These are phyloP conservation scores for Fragaria nilgerrensis DNA, from an alignment of 306 rosid species.

Conservation along the genomic window DNA sequence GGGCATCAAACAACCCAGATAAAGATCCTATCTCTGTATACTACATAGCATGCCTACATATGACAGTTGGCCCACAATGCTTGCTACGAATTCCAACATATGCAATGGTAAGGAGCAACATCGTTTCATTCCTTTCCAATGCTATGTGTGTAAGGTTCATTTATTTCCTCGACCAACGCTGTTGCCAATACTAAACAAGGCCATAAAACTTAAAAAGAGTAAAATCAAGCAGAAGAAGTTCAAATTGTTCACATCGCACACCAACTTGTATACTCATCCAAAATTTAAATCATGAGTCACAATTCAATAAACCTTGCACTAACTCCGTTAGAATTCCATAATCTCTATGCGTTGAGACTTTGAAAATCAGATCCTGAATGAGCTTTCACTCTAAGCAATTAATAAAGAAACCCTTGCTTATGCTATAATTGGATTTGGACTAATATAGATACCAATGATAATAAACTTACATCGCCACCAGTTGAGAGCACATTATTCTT, in stretches of 20 bases:
- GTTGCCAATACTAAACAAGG: background rate
- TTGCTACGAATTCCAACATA: background rate
- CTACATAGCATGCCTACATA: background rate
- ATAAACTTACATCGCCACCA: background rate
- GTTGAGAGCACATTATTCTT: background rate
- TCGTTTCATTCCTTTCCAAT: background rate
- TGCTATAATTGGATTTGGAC: background rate
- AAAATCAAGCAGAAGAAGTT: background rate
- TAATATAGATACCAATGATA: background rate
- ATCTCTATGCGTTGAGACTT: background rate
- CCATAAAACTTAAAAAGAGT: background rate
- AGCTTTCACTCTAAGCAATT: background rate
- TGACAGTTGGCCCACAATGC: background rate
- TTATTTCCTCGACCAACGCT: background rate
- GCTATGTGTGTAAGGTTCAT: background rate
- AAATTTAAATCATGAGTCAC: slow-evolving; percentile 1
- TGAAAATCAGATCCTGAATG: background rate
- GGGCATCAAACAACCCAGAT: background rate
- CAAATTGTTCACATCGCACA: background rate
- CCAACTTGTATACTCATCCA: background rate
- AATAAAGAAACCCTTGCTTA: background rate
- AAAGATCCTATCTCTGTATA: background rate
- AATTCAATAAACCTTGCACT: background rate
- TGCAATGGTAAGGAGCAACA: background rate
- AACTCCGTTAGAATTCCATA: background rate